Evolutionary conservation across 2,329 filamentous ascomycete species (phyloP), one percentile per base, ranked within the genome.

Genomic region (Epichloe baconii): DNA sequence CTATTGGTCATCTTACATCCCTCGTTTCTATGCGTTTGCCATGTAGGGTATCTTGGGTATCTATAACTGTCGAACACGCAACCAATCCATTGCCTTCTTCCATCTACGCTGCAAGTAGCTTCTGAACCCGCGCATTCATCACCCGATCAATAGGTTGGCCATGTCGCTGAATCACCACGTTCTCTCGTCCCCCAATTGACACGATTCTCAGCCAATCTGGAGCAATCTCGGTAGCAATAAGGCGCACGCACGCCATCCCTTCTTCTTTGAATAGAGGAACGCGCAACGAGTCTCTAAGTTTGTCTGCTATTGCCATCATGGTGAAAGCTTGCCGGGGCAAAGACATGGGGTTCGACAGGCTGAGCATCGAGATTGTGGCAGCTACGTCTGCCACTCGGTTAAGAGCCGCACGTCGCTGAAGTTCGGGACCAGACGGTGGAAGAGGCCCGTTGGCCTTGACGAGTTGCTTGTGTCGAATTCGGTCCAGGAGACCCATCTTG

Each of bases 401-500:
- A 23, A 87, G 70, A 0, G 85, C 85, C 3, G 80, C 77, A 14
- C 74, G 76, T 12, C 83, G 81, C 55, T 77, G 70, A 3, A 86
- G 68, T 57, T 82, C 74, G 0, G 76, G 71, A 0, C 74, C 60
- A 1, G 81, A 73, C 1, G 84, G 70, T 0, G 83, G 80, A 0
- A 75, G 64, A 4, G 74, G 64, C 62, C 82, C 86, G 47, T 68
- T 71, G 8, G 71, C 65, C 57, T 76, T 76, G 63, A 77, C 72
- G 57, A 75, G 66, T 57, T 86, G 79, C 70, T 91, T 91, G 50
- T 77, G 73, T 55, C 85, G 82, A 56, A 94, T 78, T 47, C 86
- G 83, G 64, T 90, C 86, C 52, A 93, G 74, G 23, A 94, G 78
- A 49, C 79, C 80, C 70, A 85, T 81, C 68, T 82, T 73, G 44